Percentiles rank a stretch among this genome's conserved stretches.
These are phyloP conservation scores for Leccinum subspadiceum DNA, from an alignment of 1,284 basidiomycete genomes.

Conservation along the genomic window DNA sequence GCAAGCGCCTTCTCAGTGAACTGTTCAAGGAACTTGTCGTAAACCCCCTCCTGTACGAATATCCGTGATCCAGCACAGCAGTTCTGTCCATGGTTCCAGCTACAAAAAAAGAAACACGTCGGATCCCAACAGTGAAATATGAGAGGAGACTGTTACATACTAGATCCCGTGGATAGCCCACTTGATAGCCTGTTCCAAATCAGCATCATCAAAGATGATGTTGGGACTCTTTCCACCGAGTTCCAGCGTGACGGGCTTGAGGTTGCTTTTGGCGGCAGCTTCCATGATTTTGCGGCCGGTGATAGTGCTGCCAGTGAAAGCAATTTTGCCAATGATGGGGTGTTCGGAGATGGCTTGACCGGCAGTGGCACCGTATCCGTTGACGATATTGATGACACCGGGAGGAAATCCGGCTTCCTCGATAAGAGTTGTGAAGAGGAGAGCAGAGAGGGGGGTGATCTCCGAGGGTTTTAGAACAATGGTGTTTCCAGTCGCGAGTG, in stretches of 20 bases:
- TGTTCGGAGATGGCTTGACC: conserved; percentile 38
- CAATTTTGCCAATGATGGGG: conserved; percentile 45
- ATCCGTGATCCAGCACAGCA: conserved; percentile 71
- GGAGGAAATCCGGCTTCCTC: conserved; percentile 57
- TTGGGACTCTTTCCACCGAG: conserved; percentile 75
- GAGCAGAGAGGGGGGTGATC: conserved; percentile 55
- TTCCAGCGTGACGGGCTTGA: conserved; percentile 74
- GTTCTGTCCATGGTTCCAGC: conserved; percentile 65
- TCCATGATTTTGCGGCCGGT: conserved; percentile 72
- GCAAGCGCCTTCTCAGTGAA: conserved; percentile 49
- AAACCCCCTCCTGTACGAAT: conserved; percentile 65
- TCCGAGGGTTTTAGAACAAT: conserved; percentile 74
- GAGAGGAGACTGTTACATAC: conserved; percentile 13
- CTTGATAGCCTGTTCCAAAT: conserved; percentile 60
- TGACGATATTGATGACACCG: conserved; percentile 70
- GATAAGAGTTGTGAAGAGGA: conserved; percentile 22
- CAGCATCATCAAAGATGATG: conserved; percentile 52
- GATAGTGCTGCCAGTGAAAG: conserved; percentile 57
- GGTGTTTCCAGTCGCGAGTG: conserved; percentile 67
- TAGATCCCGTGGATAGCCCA: conserved; percentile 71
- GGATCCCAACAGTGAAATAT: not conserved
- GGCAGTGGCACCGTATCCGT: conserved; percentile 48
- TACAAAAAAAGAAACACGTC: conserved; percentile 29
- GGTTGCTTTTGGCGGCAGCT: conserved; percentile 62
- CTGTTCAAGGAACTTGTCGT: conserved; percentile 53